Conservation (phyloP, 331 rosid genomes). For the Rosa hybrid region DNA sequence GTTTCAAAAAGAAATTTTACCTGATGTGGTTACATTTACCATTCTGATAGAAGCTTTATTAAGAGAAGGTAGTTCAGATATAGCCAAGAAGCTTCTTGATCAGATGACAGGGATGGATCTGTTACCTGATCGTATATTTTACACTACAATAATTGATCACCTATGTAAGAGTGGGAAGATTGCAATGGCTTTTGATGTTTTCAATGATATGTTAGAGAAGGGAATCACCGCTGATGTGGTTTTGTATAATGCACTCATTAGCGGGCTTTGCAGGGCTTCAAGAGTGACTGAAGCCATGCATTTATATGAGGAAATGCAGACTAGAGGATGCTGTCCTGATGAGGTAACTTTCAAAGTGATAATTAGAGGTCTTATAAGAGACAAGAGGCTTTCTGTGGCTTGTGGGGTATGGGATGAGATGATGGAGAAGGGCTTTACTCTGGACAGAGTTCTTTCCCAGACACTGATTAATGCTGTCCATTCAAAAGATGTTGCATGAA, state of each 20-base stretch:
- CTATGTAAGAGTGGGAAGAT: conserved; percentile 64
- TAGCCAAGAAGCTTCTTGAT: conserved; percentile 70
- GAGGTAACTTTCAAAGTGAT: conserved; percentile 86
- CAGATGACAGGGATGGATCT: conserved; percentile 58
- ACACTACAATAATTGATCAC: conserved; percentile 66
- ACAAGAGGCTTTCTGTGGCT: conserved; percentile 56
- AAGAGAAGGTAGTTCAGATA: conserved; percentile 55
- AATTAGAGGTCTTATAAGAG: conserved; percentile 75
- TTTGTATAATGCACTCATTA: conserved; percentile 83
- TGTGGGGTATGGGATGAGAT: conserved; percentile 89
- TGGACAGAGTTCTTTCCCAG: conserved; percentile 59
- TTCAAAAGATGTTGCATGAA: conserved; percentile 46
- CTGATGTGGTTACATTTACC: conserved; percentile 79
- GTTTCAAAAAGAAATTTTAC: conserved; percentile 64
- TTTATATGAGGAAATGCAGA: conserved; percentile 79
- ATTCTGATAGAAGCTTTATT: conserved; percentile 71
- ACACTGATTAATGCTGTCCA: conserved; percentile 59
- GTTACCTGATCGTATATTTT: conserved; percentile 63
- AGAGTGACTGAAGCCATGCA: conserved; percentile 62
- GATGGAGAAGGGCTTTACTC: conserved; percentile 96
- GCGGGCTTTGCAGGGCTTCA: conserved; percentile 75
- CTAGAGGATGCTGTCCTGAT: conserved; percentile 57
- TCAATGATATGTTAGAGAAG: conserved; percentile 66
- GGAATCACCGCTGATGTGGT: conserved; percentile 74
- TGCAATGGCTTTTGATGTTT: conserved; percentile 58